Conservation (phyloP, 2,329 filamentous ascomycete genomes). For the Cadophora luteo-olivacea region DNA sequence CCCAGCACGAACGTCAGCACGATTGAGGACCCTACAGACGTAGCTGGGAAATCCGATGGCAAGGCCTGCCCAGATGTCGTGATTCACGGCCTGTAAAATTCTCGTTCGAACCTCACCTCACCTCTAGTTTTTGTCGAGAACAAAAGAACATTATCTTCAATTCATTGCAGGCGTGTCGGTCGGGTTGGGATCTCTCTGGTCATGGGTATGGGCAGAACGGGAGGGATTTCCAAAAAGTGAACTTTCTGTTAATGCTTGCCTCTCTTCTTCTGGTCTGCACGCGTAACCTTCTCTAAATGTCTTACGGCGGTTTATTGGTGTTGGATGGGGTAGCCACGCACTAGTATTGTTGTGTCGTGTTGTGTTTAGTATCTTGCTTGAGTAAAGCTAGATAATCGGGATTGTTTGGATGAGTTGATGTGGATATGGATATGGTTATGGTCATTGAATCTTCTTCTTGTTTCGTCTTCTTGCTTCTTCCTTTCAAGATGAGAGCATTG, state of each 20-base stretch:
- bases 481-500: not conserved
- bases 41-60: constrained; percentile 33
- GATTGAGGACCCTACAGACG: constrained; percentile 41
- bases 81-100: constrained; percentile 38
- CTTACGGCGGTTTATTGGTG: constrained; percentile 23
- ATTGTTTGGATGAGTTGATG: constrained; percentile 28
- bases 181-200: constrained; percentile 17
- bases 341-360: not conserved
- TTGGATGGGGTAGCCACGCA: not conserved
- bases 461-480: not conserved
- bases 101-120: not conserved
- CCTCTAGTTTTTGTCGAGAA: constrained; percentile 24
- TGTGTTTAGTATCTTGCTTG: constrained; percentile 4
- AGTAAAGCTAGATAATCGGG: not conserved
- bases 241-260: constrained; percentile 32
- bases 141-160: constrained; percentile 22
- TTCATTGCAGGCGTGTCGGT: constrained; percentile 33
- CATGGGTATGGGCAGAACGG: constrained; percentile 21
- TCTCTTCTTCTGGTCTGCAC: constrained; percentile 28
- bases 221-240: constrained; percentile 36
- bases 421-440: constrained; percentile 18
- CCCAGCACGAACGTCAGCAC: constrained; percentile 67
- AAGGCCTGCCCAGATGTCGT: constrained; percentile 39
- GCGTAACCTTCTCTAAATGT: constrained; percentile 26
- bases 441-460: constrained; percentile 13